These are phyloP conservation scores for Chlorokybus atmophyticus DNA, from an alignment of 139 green algal genomes.

Conservation along the genomic window DNA sequence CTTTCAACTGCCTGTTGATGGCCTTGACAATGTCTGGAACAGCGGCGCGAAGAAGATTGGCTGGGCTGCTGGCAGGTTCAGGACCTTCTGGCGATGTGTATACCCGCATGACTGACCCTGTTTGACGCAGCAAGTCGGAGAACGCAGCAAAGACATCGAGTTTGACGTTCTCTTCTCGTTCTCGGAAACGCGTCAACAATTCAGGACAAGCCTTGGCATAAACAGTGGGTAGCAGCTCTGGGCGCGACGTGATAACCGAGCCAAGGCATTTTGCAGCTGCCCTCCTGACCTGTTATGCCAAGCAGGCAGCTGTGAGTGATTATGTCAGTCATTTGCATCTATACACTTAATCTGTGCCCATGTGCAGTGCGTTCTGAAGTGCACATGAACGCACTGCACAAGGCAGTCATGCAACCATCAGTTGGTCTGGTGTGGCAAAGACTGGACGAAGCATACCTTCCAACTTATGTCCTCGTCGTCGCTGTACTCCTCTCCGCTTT, in stretches of 20 bases:
- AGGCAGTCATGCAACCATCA: no score
- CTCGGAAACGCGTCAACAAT: constrained; percentile 62
- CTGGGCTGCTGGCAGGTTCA: constrained; percentile 13
- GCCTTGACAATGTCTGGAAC: constrained; percentile 42
- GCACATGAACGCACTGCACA: no score
- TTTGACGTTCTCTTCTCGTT: constrained; percentile 88
- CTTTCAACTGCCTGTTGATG: constrained; percentile 44
- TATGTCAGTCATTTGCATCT: no score
- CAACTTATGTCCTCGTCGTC: constrained; percentile 93
- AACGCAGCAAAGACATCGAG: constrained; percentile 46
- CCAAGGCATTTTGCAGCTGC: constrained; percentile 47
- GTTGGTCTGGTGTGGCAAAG: no score
- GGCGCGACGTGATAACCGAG: constrained; percentile 45
- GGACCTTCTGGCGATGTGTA: no score
- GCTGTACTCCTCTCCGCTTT: constrained; percentile 62
- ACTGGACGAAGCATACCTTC: constrained; percentile 78
- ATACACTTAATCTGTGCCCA: no score
- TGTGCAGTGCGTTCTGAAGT: no score
- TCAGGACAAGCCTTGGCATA: constrained; percentile 38
- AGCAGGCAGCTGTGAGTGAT: no score
- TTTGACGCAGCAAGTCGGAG: constrained; percentile 48
- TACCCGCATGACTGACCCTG: constrained; percentile 11
- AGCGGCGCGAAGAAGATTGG: constrained; percentile 33
- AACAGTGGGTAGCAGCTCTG: constrained; percentile 39
- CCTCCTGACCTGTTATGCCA: no score